These are phyloP conservation scores for Acmispon strigosus DNA, from an alignment of 306 rosid genomes.

Conservation along the genomic window DNA sequence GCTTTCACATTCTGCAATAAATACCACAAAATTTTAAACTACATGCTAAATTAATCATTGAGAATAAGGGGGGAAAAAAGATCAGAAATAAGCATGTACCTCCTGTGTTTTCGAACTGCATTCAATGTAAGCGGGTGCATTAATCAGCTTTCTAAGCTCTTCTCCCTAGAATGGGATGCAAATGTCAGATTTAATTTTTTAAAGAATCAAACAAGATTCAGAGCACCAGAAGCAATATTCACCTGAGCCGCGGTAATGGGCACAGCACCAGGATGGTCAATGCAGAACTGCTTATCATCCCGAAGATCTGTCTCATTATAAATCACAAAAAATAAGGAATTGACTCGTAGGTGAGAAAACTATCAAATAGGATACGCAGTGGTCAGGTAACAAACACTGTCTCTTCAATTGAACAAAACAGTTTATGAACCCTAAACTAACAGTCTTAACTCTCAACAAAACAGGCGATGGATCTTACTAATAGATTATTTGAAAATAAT, in stretches of 20 bases:
- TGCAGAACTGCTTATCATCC: constrained; percentile 93
- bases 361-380: neutral
- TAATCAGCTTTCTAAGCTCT: constrained; percentile 93
- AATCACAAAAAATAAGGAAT: constrained; percentile 14
- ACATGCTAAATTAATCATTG: neutral
- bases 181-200: constrained; percentile 14
- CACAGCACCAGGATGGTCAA: constrained; percentile 96
- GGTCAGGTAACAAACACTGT: neutral
- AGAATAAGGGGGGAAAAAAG: neutral
- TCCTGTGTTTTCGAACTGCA: constrained; percentile 99
- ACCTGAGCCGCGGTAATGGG: constrained; percentile 92
- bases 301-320: constrained; percentile 75
- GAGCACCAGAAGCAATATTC: constrained; percentile 17
- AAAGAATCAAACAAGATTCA: neutral
- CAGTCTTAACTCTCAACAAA: too few species aligned
- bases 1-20: constrained; percentile 83
- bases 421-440: neutral
- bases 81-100: constrained; percentile 34
- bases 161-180: constrained; percentile 60
- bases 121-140: constrained; percentile 91
- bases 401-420: neutral
- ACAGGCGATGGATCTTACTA: too few species aligned
- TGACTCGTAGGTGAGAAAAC: neutral
- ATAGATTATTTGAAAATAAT: constrained; percentile 10
- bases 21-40: constrained; percentile 13